Conservation (phyloP, 2,329 filamentous ascomycete species). For the Knufia petricola region DNA sequence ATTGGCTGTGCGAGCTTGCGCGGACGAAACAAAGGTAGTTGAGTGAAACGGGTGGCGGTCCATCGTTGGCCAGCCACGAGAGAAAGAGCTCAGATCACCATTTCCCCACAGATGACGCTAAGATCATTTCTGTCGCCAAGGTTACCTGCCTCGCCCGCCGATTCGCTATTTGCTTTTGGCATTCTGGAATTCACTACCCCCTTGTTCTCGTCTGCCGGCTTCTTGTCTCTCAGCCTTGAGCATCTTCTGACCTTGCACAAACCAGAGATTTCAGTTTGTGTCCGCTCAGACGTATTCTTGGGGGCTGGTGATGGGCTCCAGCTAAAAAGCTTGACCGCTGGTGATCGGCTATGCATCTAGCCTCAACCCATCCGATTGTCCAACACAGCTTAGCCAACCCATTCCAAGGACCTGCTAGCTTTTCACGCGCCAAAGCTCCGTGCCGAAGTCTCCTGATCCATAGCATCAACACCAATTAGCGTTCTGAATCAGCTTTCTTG, state of each 20-base stretch:
- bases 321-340: background rate
- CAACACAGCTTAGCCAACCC: conserved; percentile 5
- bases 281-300: conserved; percentile 44
- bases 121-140: conserved; percentile 7
- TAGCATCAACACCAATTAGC: conserved; percentile 2
- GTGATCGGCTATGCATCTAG: background rate
- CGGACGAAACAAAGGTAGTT: conserved; percentile 7
- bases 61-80: conserved; percentile 1
- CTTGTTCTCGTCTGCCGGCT: conserved; percentile 47
- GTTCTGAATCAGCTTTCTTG: background rate
- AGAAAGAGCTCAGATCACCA: background rate
- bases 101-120: conserved; percentile 1
- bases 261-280: conserved; percentile 71
- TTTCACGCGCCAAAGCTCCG: conserved; percentile 10
- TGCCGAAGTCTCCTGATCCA: background rate
- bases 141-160: background rate
- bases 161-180: conserved; percentile 6
- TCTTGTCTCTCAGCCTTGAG: conserved; percentile 88
- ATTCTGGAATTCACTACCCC: conserved; percentile 42
- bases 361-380: background rate
- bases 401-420: background rate
- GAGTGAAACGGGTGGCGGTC: conserved; percentile 4
- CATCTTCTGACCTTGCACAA: conserved; percentile 53
- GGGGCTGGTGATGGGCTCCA: background rate
- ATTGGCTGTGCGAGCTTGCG: conserved; percentile 1